phyloP scores from a whole-genome alignment of 495 filamentous ascomycete species.

The Aspergillus taichungensis region DNA sequence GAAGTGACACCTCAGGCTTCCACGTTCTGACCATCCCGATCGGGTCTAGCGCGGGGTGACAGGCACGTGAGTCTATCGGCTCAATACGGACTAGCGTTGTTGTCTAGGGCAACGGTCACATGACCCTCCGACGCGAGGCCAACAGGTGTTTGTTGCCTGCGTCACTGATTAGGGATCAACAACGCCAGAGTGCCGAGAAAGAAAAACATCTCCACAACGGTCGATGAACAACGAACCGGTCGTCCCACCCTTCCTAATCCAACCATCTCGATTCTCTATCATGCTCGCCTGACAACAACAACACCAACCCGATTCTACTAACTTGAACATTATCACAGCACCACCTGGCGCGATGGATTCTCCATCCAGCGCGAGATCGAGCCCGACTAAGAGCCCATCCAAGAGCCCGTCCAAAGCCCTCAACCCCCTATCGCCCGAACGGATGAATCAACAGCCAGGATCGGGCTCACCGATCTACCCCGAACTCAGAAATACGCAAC shows the following conservation, averaged over 20 bases:
- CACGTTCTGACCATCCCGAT: conserved; percentile 2
- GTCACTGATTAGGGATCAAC: conserved; percentile 22
- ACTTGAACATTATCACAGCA: conserved; percentile 8
- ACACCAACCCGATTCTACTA: conserved; percentile 7
- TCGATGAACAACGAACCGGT: conserved; percentile 8
- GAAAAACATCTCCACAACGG: conserved; percentile 7
- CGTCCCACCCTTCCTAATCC: conserved; percentile 10
- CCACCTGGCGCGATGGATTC: conserved; percentile 29
- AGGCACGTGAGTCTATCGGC: conserved; percentile 6
- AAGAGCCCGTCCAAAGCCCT: conserved; percentile 49
- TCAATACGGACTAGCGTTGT: conserved; percentile 7
- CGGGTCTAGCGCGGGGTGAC: not conserved
- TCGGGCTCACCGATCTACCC: conserved; percentile 44
- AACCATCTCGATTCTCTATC: conserved; percentile 7
- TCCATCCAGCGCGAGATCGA: conserved; percentile 34
- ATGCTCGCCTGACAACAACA: conserved; percentile 14
- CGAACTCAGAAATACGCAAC: conserved; percentile 30
- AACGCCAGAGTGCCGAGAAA: not conserved
- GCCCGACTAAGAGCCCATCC: conserved; percentile 40
- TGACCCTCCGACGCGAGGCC: conserved; percentile 19
- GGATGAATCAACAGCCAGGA: conserved; percentile 61
- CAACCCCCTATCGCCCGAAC: conserved; percentile 70
- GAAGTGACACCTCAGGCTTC: not conserved
- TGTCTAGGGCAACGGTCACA: conserved; percentile 33
- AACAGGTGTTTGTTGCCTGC: conserved; percentile 21